phyloP scores from a whole-genome alignment of 1,139 yeast species.

The Taiozyma sp. region DNA sequence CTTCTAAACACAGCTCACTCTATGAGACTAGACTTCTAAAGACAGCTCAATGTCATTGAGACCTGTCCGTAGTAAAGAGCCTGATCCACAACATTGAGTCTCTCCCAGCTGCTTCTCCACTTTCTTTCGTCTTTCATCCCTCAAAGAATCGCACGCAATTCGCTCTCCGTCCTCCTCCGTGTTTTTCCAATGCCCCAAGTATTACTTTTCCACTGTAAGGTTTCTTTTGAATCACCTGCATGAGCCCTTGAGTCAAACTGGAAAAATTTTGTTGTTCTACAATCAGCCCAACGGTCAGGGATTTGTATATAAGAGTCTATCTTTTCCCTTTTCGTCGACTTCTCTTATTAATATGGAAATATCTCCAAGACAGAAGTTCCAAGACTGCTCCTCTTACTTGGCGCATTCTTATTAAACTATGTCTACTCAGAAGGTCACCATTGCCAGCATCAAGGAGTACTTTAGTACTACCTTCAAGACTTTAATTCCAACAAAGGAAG shows the following conservation, averaged over 20 bases:
- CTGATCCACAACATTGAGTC: no score
- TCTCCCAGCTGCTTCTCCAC: no score
- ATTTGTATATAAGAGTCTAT: neutral
- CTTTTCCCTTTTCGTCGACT: neutral
- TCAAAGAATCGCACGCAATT: no score
- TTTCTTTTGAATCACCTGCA: neutral
- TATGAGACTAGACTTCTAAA: no score
- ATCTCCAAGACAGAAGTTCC: neutral
- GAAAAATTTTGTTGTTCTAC: neutral
- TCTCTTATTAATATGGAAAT: neutral
- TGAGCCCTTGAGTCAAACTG: neutral
- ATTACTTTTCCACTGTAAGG: no score
- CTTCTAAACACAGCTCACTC: no score
- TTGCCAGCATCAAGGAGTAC: conserved; percentile 26
- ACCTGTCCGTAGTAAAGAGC: no score
- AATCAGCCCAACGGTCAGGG: neutral
- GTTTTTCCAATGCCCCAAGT: no score
- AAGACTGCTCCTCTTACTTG: neutral
- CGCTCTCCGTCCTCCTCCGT: no score
- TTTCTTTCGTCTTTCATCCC: no score
- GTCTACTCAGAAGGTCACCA: neutral
- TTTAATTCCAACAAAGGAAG: conserved; percentile 34
- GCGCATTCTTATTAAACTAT: neutral
- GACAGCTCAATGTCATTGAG: no score
- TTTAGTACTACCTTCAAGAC: conserved; percentile 36